Base-by-base conservation (phyloP, 192 early-diverging fungal genomes). In the Funneliformis mosseae region DNA sequence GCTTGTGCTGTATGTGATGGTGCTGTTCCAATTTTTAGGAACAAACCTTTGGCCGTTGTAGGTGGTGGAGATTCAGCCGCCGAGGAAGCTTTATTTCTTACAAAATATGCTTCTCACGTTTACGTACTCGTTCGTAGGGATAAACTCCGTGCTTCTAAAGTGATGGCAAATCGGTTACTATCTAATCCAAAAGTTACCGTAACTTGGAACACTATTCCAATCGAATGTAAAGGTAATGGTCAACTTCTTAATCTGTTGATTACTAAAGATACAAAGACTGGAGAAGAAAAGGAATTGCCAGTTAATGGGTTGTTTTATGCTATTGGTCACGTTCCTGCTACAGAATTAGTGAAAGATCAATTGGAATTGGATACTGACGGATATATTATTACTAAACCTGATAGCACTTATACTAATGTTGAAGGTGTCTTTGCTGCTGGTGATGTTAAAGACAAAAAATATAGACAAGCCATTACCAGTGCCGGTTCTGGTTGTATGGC, bases 1-100 rank as follows among this genome's bases (percentile, higher is more conserved):
- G 98, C 98, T 8, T 99, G 98, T 82, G 98, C 98, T 70, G 98
- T 99, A 62, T 99, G 98, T 87, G 98, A 99, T 84, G 98, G 97
- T 81, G 96, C 97, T 63, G 96, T 94, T 23, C 98, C 98, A 23
- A 96, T 98, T 79, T 99, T 98, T 92, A 91, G 96, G 80, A 94
- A 97, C 84, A 96, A 97, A 88, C 94, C 95, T 33, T 86, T 99
- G 73, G 97, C 92, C 25, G 97, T 99, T 48, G 93, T 99, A 78
- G 97, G 97, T 76, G 97, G 96, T 78, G 97, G 97, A 76, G 97
- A 98, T 85, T 96, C 95, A 81, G 97, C 94, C 60, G 93, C 91
- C 83, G 98, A 99, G 88, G 98, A 99, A 85, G 95, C 98, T 33
- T 93, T 93, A 25, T 98, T 96, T 89, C 88, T 99, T 80, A 98